Evolutionary conservation across 495 filamentous ascomycete genomes (phyloP).

Genomic region (Aspergillus conjunctus): DNA sequence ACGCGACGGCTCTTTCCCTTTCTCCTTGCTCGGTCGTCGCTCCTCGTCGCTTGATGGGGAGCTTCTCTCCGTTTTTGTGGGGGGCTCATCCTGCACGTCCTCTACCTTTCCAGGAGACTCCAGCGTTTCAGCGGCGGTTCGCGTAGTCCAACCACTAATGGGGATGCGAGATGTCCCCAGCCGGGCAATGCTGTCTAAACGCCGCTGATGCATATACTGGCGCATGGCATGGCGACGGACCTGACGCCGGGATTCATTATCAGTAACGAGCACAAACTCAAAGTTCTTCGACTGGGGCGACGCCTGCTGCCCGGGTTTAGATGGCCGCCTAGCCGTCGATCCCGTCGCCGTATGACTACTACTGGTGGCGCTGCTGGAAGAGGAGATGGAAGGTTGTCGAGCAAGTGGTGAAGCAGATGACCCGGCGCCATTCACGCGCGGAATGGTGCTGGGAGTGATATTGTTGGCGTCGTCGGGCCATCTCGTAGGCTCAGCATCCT

Average conservation of each 20-base stretch:
- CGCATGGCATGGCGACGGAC: constrained; percentile 39
- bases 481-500: constrained; percentile 13
- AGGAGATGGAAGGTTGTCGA: constrained; percentile 3
- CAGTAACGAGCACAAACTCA: constrained; percentile 36
- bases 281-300: constrained; percentile 27
- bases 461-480: not conserved
- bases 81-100: constrained; percentile 14
- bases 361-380: not conserved
- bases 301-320: constrained; percentile 16
- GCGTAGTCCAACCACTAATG: constrained; percentile 27
- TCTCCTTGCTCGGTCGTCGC: constrained; percentile 1
- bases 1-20: constrained; percentile 11
- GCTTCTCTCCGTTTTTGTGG: constrained; percentile 3
- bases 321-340: constrained; percentile 17
- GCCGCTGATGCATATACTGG: constrained; percentile 36
- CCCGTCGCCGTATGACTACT: constrained; percentile 16
- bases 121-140: constrained; percentile 14
- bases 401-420: constrained; percentile 7
- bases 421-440: constrained; percentile 3
- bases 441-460: not conserved
- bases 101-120: constrained; percentile 17
- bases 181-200: constrained; percentile 34
- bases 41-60: constrained; percentile 17
- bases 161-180: constrained; percentile 29
- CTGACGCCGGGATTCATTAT: constrained; percentile 34